Evolutionary conservation across 768 basidiomycete genomes (phyloP).

Genomic region (Tulasnella sp.): DNA sequence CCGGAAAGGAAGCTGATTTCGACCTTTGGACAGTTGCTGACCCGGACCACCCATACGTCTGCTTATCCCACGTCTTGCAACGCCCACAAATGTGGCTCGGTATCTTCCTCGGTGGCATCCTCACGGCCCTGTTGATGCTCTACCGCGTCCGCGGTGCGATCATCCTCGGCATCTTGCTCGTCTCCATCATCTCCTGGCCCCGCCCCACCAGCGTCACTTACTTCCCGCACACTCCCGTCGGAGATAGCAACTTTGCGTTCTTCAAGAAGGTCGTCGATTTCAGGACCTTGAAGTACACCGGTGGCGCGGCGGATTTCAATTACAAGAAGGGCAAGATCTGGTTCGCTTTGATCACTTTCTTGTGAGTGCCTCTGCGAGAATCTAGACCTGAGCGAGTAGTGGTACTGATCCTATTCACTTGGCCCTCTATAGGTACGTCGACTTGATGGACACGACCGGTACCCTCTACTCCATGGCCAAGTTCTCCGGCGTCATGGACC

Average conservation of each 20-base stretch:
- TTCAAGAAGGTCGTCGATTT: slow-evolving; percentile 79
- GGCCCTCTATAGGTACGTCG: slow-evolving; percentile 9
- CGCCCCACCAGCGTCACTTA: slow-evolving; percentile 68
- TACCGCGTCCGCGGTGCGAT: slow-evolving; percentile 78
- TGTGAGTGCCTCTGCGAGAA: too few relatives aligned
- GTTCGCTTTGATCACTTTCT: slow-evolving; percentile 82
- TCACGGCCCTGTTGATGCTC: slow-evolving; percentile 71
- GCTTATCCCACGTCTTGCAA: slow-evolving; percentile 49
- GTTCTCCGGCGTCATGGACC: slow-evolving; percentile 75
- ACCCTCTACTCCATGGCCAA: slow-evolving; percentile 87
- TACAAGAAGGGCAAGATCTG: slow-evolving; percentile 60
- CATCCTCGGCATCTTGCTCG: slow-evolving; percentile 70
- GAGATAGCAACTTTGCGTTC: slow-evolving; percentile 65
- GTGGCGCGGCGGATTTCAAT: slow-evolving; percentile 46
- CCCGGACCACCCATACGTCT: slow-evolving; percentile 43
- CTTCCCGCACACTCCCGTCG: slow-evolving; percentile 60
- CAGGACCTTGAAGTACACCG: slow-evolving; percentile 47
- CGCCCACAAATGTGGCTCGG: slow-evolving; percentile 83
- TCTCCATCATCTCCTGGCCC: slow-evolving; percentile 82
- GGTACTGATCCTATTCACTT: background rate
- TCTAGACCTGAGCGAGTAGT: slow-evolving; percentile 31
- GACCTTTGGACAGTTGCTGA: slow-evolving; percentile 31
- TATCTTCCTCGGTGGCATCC: slow-evolving; percentile 67
- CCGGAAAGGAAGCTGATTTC: background rate
- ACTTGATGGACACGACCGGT: slow-evolving; percentile 36